phyloP scores from a whole-genome alignment of 768 basidiomycete species.

The Mycena latifolia region DNA sequence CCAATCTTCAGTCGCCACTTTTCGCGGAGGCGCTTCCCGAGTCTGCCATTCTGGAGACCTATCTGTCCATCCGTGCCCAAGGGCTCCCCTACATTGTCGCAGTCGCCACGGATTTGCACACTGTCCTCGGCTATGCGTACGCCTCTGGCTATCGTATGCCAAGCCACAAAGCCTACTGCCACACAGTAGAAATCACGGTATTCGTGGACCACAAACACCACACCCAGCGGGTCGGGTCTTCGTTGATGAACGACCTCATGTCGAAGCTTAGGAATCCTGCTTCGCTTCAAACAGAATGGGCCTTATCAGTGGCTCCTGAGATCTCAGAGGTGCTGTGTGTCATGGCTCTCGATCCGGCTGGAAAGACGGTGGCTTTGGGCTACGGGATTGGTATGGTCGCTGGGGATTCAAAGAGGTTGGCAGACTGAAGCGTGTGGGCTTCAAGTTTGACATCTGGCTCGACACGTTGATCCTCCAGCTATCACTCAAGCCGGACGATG shows the following conservation, averaged over 20 bases:
- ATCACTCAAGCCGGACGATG: too few relatives aligned
- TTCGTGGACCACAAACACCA: too few relatives aligned
- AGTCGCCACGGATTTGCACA: constrained; percentile 1
- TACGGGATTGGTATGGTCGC: constrained; percentile 39
- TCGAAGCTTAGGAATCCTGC: constrained; percentile 5
- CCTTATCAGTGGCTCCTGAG: neutral
- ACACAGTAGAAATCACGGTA: constrained; percentile 40
- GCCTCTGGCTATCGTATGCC: constrained; percentile 36
- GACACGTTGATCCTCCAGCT: too few relatives aligned
- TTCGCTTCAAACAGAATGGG: neutral
- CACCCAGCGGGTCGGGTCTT: constrained; percentile 32
- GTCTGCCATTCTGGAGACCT: constrained; percentile 16
- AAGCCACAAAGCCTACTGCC: constrained; percentile 35
- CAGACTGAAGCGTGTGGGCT: constrained; percentile 37
- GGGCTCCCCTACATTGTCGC: constrained; percentile 27
- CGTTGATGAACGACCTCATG: constrained; percentile 27
- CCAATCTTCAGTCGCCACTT: constrained; percentile 33
- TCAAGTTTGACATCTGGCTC: constrained; percentile 40
- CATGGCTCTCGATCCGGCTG: constrained; percentile 37
- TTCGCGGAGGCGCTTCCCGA: constrained; percentile 31
- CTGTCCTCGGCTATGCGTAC: constrained; percentile 37
- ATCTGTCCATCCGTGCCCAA: constrained; percentile 3
- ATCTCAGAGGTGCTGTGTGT: constrained; percentile 33
- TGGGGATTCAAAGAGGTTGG: constrained; percentile 40
- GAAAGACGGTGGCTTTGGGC: constrained; percentile 31